Evolutionary conservation across 1,284 basidiomycete species (phyloP), one percentile per base, ranked within the genome.

Genomic region (Austropuccinia psidii): DNA sequence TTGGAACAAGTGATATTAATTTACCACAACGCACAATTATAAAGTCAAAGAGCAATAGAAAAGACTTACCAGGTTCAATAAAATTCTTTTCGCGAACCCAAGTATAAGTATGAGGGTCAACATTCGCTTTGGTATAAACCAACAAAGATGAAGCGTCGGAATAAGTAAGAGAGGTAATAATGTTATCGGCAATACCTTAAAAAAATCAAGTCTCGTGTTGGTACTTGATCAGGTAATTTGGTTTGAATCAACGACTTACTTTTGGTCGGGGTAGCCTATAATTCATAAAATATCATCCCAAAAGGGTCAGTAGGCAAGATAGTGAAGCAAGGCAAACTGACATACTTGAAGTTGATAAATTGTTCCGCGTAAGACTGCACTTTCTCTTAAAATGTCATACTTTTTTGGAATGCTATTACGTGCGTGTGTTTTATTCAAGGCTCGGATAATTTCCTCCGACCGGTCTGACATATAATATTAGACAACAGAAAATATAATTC

Each of bases 131-230:
- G 31, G 54, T 57, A 19, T 27, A 57, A 35, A 57, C 54, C 9
- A 57, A 31, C 6, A 57, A 33, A 27, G 54, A 57, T 27, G 54
- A 57, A 29, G 54, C 54, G 27, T 57, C 35, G 7, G 54, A 57
- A 31, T 57, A 33, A 29, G 54, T 57, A 4, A 57, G 35, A 29
- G 54, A 57, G 17, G 21, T 29, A n/a, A 19, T 31, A 29, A 57
- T 57, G 35, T 57, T 31, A 57, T 57, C 54, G 27, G 54, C n/a
- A 57, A 57, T 35, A 57, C 54, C 54, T 57, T n/a, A n/a, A n/a
- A n/a, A n/a, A n/a, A n/a, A n/a, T n/a, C n/a, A n/a, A n/a, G n/a
- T n/a, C n/a, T n/a, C n/a, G n/a, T n/a, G n/a, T n/a, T n/a, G n/a
- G n/a, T n/a, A n/a, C n/a, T n/a, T n/a, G n/a, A n/a, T n/a, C n/a